Evolutionary conservation across 805 yeast genomes (phyloP), one percentile per base, ranked within the genome.

Genomic region (Spathaspora sp.): DNA sequence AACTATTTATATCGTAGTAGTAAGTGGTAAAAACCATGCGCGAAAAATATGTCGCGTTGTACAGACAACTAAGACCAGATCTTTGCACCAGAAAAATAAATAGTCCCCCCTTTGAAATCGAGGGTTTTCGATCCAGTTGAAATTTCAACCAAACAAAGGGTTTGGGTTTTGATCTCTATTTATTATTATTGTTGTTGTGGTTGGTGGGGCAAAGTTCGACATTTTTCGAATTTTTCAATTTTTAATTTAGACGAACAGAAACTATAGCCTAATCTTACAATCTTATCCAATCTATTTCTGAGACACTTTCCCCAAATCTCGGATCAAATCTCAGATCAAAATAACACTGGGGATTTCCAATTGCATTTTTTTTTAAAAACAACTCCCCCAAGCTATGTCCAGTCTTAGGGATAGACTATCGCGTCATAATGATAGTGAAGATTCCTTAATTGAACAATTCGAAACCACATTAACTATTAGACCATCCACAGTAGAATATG

Each of bases 391-490:
- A 9, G 14, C 3, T 35, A 35, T 35, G 40, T 35, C 40, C 35
- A 31, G 35, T 35, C 40, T 35, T 35, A 3, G 40, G 14, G 40
- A 35, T 16, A 35, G 9, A n/a, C 40, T 35, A 6, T 14, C 40
- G 9, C 40, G 40, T 23, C 44, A 23, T 32, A 59, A 68, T 50
- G 70, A 66, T 55, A 64, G 66, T 55, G 73, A 69, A 54, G 75
- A 71, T 48, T 69, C 75, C 48, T 65, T 70, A 55, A 66, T 70
- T 46, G 66, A 76, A 6, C 77, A 72, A 55, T 75, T 75, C 53
- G 78, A 75, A 57, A 72, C 78, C 3, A 75, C 78, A 0, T 64
- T 75, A 44, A 72, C 73, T 35, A 72, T 74, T 52, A 57, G 68
- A 42, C 75, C 78, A 2, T 62, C 73, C 7, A 58, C 73, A 26